Evolutionary conservation across 2,329 filamentous ascomycete genomes (phyloP), one percentile per base, ranked within the genome.

Genomic region (Pyricularia sp.): DNA sequence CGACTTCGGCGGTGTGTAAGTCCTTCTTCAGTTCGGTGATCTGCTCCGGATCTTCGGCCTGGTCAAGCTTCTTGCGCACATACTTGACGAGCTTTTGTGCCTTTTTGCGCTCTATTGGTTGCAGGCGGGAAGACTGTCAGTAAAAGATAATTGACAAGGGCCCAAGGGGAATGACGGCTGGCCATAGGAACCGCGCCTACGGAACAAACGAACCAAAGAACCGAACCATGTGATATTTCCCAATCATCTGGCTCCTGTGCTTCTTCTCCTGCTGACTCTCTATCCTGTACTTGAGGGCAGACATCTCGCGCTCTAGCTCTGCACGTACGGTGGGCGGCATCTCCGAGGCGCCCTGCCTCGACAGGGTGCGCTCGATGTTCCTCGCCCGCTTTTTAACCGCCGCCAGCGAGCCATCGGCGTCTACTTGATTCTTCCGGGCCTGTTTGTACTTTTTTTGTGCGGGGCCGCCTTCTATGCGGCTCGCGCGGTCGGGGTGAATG

Each of bases 221-320:
- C 31, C 92, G 84, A 67, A 94, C 87, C 86, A 92, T 94, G 77
- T 94, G 92, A 74, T 93, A 95, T 77, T 89, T 91, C 67, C 83
- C 83, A 71, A 94, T 93, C 86, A 94, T 92, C 70, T 87, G 84
- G 73, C 84, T 84, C 72, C 87, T 84, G 75, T 83, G 84, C 79
- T 88, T 89, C 73, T 88, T 87, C 70, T 84, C 83, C 70, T 86
- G 81, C 65, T 85, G 83, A 71, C 86, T 83, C 4, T 79, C 82
- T 70, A 94, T 81, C 74, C 91, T 89, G 71, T 86, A 82, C 77
- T 87, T 84, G 74, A 89, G 89, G 4, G 88, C 84, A 65, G 84
- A 85, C 71, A 94, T 80, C 75, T 93, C 92, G 69, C 91, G 85
- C 78, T 94, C 90, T 70, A 92, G 84, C 30, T 92, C 89, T 63